These are phyloP conservation scores for Apodospora peruviana DNA, from an alignment of 495 filamentous ascomycete species.

Conservation along the genomic window DNA sequence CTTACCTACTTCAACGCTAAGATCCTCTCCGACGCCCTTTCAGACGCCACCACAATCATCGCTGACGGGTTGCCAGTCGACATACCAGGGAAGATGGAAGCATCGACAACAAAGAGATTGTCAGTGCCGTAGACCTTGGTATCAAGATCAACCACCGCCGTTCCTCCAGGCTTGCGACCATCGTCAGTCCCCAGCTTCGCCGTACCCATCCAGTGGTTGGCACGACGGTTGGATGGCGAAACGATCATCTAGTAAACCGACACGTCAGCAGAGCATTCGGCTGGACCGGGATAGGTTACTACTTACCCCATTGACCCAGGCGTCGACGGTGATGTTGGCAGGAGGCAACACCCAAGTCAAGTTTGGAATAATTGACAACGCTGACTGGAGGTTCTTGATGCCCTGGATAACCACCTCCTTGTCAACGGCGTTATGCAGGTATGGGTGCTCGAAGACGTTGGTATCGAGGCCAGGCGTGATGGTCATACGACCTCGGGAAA, in stretches of 20 bases:
- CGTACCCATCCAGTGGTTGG: slow-evolving; percentile 66
- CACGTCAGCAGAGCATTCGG: neutral
- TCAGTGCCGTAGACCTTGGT: slow-evolving; percentile 69
- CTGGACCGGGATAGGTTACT: no score
- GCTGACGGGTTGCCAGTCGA: slow-evolving; percentile 56
- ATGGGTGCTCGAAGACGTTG: slow-evolving; percentile 47
- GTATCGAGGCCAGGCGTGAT: slow-evolving; percentile 52
- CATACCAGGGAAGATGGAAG: slow-evolving; percentile 59
- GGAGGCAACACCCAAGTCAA: slow-evolving; percentile 53
- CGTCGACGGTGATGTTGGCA: slow-evolving; percentile 44
- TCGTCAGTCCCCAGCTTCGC: slow-evolving; percentile 63
- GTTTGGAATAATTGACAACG: slow-evolving; percentile 47
- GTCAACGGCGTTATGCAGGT: slow-evolving; percentile 47
- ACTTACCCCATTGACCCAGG: slow-evolving; percentile 44
- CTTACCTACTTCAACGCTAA: slow-evolving; percentile 12
- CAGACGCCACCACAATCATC: slow-evolving; percentile 53
- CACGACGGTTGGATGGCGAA: slow-evolving; percentile 52
- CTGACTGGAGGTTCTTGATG: slow-evolving; percentile 54
- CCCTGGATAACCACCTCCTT: slow-evolving; percentile 46
- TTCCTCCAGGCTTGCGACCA: slow-evolving; percentile 52
- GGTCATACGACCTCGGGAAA: slow-evolving; percentile 55
- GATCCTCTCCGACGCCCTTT: slow-evolving; percentile 45
- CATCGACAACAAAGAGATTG: slow-evolving; percentile 63
- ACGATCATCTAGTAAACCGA: slow-evolving; percentile 29
- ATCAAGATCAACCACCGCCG: slow-evolving; percentile 62